phyloP scores from a whole-genome alignment of 176 grass and related monocot genomes.

The Musa itinerans region DNA sequence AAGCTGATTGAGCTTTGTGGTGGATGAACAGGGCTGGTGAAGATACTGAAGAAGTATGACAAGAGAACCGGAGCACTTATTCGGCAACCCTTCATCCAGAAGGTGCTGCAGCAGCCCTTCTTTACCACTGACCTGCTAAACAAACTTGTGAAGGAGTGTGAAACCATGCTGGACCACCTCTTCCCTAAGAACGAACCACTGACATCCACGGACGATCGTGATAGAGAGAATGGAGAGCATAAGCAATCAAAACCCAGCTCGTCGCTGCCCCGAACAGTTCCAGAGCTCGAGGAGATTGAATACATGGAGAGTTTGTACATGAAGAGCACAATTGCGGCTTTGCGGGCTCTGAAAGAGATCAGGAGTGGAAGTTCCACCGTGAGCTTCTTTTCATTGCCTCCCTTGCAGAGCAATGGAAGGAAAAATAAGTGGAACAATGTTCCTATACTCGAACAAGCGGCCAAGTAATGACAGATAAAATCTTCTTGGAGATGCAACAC shows the following conservation, averaged over 20 bases:
- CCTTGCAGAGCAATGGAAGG: slow-evolving; percentile 55
- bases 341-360: slow-evolving; percentile 86
- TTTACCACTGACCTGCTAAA: slow-evolving; percentile 46
- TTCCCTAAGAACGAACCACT: slow-evolving; percentile 21
- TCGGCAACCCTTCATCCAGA: slow-evolving; percentile 51
- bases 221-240: not conserved
- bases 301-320: slow-evolving; percentile 90
- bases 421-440: slow-evolving; percentile 51
- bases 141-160: slow-evolving; percentile 56
- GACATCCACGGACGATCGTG: not conserved
- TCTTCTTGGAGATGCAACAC: not conserved
- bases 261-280: slow-evolving; percentile 32
- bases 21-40: slow-evolving; percentile 44
- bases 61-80: slow-evolving; percentile 42
- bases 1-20: not conserved
- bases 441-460: slow-evolving; percentile 53
- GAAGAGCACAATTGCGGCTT: slow-evolving; percentile 72
- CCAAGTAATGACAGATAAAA: slow-evolving; percentile 28
- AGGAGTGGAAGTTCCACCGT: slow-evolving; percentile 74
- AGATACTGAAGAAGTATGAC: slow-evolving; percentile 47
- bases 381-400: slow-evolving; percentile 73
- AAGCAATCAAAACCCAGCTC: slow-evolving; percentile 33
- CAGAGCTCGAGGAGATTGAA: slow-evolving; percentile 75
- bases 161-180: slow-evolving; percentile 50
- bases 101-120: slow-evolving; percentile 17